phyloP scores from a whole-genome alignment of 2,329 filamentous ascomycete species.

The Aaosphaeria pasadenensis region DNA sequence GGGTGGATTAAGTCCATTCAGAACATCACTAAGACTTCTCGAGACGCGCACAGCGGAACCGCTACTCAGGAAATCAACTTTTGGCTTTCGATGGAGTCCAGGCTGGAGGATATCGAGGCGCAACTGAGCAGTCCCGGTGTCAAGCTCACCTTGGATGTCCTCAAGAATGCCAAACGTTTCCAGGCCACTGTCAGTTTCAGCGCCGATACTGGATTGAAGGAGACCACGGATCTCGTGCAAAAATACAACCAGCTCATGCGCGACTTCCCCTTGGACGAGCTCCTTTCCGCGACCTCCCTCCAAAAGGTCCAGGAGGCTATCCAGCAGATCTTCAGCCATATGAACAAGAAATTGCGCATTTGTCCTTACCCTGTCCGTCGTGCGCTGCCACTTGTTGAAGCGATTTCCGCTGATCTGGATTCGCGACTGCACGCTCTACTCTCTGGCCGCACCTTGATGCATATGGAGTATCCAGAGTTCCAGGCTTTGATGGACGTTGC shows the following conservation, averaged over 20 bases:
- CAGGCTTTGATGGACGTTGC: slow-evolving; percentile 78
- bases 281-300: slow-evolving; percentile 86
- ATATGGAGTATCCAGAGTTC: slow-evolving; percentile 90
- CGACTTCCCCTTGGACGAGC: slow-evolving; percentile 92
- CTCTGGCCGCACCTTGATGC: slow-evolving; percentile 82
- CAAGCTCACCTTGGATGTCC: slow-evolving; percentile 83
- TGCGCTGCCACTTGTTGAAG: slow-evolving; percentile 90
- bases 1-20: slow-evolving; percentile 99
- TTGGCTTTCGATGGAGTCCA: slow-evolving; percentile 95
- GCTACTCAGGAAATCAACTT: slow-evolving; percentile 99
- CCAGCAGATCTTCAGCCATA: slow-evolving; percentile 82
- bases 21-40: slow-evolving; percentile 88
- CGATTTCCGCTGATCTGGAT: slow-evolving; percentile 91
- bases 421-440: slow-evolving; percentile 80
- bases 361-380: slow-evolving; percentile 92
- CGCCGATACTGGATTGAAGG: slow-evolving; percentile 92
- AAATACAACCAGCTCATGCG: slow-evolving; percentile 99
- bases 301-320: slow-evolving; percentile 87
- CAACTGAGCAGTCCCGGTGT: slow-evolving; percentile 90
- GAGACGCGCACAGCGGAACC: slow-evolving; percentile 73
- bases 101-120: slow-evolving; percentile 84
- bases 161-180: slow-evolving; percentile 96
- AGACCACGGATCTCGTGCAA: slow-evolving; percentile 92
- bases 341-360: slow-evolving; percentile 97
- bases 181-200: slow-evolving; percentile 96